These are phyloP conservation scores for Rugosomyces carneus DNA, from an alignment of 1,284 basidiomycete species.

Conservation along the genomic window DNA sequence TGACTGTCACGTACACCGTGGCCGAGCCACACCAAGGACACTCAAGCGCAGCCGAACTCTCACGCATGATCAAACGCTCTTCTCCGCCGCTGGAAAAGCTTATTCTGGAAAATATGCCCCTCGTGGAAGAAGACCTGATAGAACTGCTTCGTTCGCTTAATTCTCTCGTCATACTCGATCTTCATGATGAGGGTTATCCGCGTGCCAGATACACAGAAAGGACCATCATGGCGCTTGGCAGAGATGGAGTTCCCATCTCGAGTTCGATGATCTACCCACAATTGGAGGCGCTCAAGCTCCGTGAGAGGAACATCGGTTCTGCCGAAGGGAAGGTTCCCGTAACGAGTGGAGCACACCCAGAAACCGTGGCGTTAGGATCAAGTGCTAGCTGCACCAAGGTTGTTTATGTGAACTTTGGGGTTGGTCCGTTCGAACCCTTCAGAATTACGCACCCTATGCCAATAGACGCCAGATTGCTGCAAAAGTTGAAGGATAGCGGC, in stretches of 20 bases:
- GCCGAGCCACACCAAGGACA: background rate
- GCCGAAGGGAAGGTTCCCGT: background rate
- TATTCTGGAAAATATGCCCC: conserved; percentile 1
- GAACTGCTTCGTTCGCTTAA: background rate
- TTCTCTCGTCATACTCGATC: background rate
- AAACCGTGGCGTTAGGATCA: background rate
- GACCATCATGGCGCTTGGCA: background rate
- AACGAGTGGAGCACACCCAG: background rate
- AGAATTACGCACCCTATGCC: background rate
- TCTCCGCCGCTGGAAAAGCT: background rate
- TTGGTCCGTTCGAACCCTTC: background rate
- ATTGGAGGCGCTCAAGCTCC: background rate
- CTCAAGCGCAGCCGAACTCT: background rate
- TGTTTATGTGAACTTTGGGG: conserved; percentile 1
- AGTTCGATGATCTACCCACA: background rate
- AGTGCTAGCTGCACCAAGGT: background rate
- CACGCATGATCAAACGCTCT: conserved; percentile 1
- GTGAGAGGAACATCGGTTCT: background rate
- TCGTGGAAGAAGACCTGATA: conserved; percentile 1
- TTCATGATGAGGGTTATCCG: conserved; percentile 1
- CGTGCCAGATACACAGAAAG: background rate
- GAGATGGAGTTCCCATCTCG: background rate
- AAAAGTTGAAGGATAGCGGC: background rate
- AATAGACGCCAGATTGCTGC: background rate
- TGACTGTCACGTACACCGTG: background rate